Evolutionary conservation across 495 filamentous ascomycete species (phyloP).

Genomic region (Aspergillus sclerotiicarbonarius): DNA sequence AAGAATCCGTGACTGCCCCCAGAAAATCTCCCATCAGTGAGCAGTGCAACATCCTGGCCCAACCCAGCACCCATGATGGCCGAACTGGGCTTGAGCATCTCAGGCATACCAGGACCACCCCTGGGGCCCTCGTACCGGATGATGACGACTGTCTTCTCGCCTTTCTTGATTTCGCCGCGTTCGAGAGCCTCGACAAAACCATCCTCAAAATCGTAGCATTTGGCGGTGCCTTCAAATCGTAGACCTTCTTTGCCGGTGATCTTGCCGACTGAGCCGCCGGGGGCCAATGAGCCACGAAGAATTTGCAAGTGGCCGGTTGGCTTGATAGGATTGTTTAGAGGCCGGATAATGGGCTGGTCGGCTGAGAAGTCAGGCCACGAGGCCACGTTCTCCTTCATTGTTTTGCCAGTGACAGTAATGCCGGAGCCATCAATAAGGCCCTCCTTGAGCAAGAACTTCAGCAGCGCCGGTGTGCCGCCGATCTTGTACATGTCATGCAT

Average conservation of each 20-base stretch:
- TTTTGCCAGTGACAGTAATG: slow-evolving; percentile 93
- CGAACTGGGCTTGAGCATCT: slow-evolving; percentile 9
- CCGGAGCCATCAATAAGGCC: slow-evolving; percentile 82
- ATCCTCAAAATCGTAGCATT: slow-evolving; percentile 83
- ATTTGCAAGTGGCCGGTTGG: slow-evolving; percentile 95
- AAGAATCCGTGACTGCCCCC: slow-evolving; percentile 52
- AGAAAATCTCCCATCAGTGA: slow-evolving; percentile 50
- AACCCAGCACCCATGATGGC: slow-evolving; percentile 4
- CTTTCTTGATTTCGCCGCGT: slow-evolving; percentile 83
- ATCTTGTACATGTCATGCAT: slow-evolving; percentile 89
- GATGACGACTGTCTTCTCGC: slow-evolving; percentile 95
- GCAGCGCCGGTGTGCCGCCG: slow-evolving; percentile 84
- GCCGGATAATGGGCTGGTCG: slow-evolving; percentile 89
- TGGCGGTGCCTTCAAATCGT: slow-evolving; percentile 82
- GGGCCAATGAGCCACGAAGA: slow-evolving; percentile 84
- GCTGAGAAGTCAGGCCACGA: slow-evolving; percentile 72
- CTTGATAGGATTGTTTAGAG: slow-evolving; percentile 90
- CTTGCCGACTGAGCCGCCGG: slow-evolving; percentile 91
- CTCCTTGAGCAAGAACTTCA: slow-evolving; percentile 90
- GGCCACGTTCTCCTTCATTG: slow-evolving; percentile 85
- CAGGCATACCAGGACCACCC: slow-evolving; percentile 93
- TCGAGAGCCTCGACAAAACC: slow-evolving; percentile 76
- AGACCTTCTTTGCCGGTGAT: slow-evolving; percentile 97
- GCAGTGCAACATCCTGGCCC: slow-evolving; percentile 47
- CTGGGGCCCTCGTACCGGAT: slow-evolving; percentile 97